phyloP scores from a whole-genome alignment of 106 monocot species.

The Phalaenopsis equestris region DNA sequence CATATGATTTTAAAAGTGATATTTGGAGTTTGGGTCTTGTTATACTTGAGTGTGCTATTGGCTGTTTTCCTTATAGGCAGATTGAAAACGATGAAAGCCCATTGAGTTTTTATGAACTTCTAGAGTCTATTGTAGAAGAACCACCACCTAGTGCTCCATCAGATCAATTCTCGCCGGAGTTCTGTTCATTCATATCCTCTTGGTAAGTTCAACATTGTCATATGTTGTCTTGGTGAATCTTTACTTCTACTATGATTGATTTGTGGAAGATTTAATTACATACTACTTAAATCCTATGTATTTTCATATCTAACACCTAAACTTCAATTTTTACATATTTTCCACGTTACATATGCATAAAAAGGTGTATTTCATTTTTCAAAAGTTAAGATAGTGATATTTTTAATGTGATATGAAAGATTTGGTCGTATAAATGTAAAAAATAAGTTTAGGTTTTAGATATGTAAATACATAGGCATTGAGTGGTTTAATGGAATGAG shows the following conservation, averaged over 20 bases:
- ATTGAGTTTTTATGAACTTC: constrained; percentile 85
- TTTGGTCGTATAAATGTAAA: too few species aligned
- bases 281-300: neutral
- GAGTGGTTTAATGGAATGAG: too few species aligned
- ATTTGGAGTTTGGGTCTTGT: constrained; percentile 97
- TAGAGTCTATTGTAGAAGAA: constrained; percentile 86
- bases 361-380: too few species aligned
- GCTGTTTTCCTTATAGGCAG: constrained; percentile 76
- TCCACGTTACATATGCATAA: too few species aligned
- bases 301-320: neutral
- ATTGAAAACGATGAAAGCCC: constrained; percentile 62
- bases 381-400: too few species aligned
- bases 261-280: too few species aligned
- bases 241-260: neutral
- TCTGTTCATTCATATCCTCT: constrained; percentile 91
- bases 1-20: constrained; percentile 91
- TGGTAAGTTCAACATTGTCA: constrained; percentile 40
- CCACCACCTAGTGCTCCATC: constrained; percentile 79
- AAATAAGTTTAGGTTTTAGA: too few species aligned
- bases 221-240: neutral
- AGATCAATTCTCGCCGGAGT: constrained; percentile 97
- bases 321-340: neutral
- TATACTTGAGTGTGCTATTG: constrained; percentile 92
- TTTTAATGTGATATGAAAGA: too few species aligned
- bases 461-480: too few species aligned